Conservation (phyloP, 305 asterid species). For the Salvia sclarea region DNA sequence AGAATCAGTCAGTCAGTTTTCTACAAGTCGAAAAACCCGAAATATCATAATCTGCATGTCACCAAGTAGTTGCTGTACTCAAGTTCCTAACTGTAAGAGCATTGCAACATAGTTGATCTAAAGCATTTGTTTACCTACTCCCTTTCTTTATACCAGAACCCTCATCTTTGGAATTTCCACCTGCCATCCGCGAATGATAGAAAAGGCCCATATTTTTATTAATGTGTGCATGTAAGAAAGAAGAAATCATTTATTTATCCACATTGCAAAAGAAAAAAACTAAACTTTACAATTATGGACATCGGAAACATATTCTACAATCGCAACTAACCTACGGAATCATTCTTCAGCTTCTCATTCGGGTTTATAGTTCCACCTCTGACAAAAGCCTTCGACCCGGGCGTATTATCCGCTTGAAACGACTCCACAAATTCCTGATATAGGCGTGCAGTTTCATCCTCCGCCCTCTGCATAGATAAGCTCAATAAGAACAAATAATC, state of each 20-base stretch:
- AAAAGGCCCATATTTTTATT: constrained; percentile 90
- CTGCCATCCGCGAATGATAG: constrained; percentile 99
- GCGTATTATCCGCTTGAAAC: constrained; percentile 69
- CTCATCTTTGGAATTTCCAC: constrained; percentile 99
- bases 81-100: constrained; percentile 52
- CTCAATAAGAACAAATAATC: neutral
- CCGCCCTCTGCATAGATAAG: constrained; percentile 61
- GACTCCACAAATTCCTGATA: constrained; percentile 88
- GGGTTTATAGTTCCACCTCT: constrained; percentile 90
- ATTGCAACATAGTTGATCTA: constrained; percentile 69
- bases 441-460: constrained; percentile 83
- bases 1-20: constrained; percentile 22
- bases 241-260: constrained; percentile 61
- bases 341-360: constrained; percentile 61
- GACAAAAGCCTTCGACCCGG: constrained; percentile 83
- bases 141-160: constrained; percentile 99
- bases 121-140: constrained; percentile 96
- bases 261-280: constrained; percentile 40
- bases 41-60: constrained; percentile 43
- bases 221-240: constrained; percentile 68
- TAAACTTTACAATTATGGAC: constrained; percentile 20
- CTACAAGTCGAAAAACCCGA: constrained; percentile 36
- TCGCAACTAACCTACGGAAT: constrained; percentile 66
- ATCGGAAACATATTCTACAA: neutral
- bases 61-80: constrained; percentile 39